Evolutionary conservation across 176 grass and related monocot genomes (phyloP), one percentile per base, ranked within the genome.

Genomic region (Lolium multiflorum): DNA sequence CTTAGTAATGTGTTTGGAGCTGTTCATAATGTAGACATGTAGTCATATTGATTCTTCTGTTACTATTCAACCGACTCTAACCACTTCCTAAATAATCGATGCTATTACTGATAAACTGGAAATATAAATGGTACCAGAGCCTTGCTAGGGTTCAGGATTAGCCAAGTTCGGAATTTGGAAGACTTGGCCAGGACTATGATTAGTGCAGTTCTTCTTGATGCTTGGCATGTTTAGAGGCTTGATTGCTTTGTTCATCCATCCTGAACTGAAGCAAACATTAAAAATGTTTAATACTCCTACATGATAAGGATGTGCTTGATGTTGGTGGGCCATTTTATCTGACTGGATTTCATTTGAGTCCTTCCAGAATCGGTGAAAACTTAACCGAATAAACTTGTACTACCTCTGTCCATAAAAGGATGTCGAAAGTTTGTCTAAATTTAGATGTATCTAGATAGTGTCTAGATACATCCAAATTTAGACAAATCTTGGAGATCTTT

Each of bases 111-210:
- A 7, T 52, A 76, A 87, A 2, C 39, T 12, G 68, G 38, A 51
- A 54, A 78, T 48, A 39, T 24, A 69, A 64, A 35, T 61, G 47
- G 7, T 54, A 50, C 4, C 69, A 4, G 2, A 85, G 14, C 77
- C 67, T 24, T 77, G 49, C 61, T 7, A 26, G 51, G 63, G 62
- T 77, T 90, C 79, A 31, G 3, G 21, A 46, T 67, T 35, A 63
- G 14, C 22, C 15, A 49, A 35, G 31, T 79, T 89, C 0, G 9
- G 5, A 43, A 43, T 62, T 72, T 72, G 21, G 20, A 17, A 70
- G 60, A 82, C 54, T 51, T 69, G 70, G 21, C 4, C 35, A 81
- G 47, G 17, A 55, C 38, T 48, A 57, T 11, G 22, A 18, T 35
- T 24, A 75, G 6, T 21, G 71, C 26, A 41, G 13, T 55, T 75